A percentile compares a stretch with the other conserved stretches of the same genome.
phyloP scores from a whole-genome alignment of 371 early-diverging fungal genomes.

The Funneliformis caledonium region DNA sequence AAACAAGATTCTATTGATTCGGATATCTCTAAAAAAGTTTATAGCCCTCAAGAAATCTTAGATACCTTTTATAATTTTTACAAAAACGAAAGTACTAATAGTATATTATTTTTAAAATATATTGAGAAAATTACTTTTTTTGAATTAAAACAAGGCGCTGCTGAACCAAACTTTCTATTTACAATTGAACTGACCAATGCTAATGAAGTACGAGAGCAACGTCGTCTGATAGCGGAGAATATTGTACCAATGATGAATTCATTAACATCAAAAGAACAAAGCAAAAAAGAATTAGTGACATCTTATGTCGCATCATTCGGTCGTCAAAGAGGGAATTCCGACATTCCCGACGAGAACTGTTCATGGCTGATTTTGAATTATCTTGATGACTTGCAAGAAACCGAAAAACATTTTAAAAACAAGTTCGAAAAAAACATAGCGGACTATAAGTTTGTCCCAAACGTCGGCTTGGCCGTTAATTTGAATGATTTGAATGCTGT shows the following conservation, averaged over 20 bases:
- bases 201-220: slow-evolving; percentile 33
- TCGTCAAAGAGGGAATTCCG: slow-evolving; percentile 34
- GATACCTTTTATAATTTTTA: background rate
- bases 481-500: slow-evolving; percentile 23
- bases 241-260: slow-evolving; percentile 27
- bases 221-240: slow-evolving; percentile 23
- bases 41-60: slow-evolving; percentile 40
- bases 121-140: slow-evolving; percentile 45
- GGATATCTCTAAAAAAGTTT: slow-evolving; percentile 40
- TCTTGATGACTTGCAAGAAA: slow-evolving; percentile 41
- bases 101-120: slow-evolving; percentile 46
- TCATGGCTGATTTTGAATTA: slow-evolving; percentile 44
- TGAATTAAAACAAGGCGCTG: slow-evolving; percentile 39
- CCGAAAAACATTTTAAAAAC: slow-evolving; percentile 33
- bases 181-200: slow-evolving; percentile 45
- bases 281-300: slow-evolving; percentile 1
- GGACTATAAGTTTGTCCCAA: slow-evolving; percentile 44
- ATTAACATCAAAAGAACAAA: background rate
- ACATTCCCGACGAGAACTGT: background rate
- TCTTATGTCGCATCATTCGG: slow-evolving; percentile 35
- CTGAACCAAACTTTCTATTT: slow-evolving; percentile 37
- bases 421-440: slow-evolving; percentile 37
- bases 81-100: slow-evolving; percentile 37
- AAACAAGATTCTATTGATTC: background rate
- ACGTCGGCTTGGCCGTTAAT: slow-evolving; percentile 46